Evolutionary conservation across 1,284 basidiomycete species (phyloP).

Genomic region (Tilletia walkeri): DNA sequence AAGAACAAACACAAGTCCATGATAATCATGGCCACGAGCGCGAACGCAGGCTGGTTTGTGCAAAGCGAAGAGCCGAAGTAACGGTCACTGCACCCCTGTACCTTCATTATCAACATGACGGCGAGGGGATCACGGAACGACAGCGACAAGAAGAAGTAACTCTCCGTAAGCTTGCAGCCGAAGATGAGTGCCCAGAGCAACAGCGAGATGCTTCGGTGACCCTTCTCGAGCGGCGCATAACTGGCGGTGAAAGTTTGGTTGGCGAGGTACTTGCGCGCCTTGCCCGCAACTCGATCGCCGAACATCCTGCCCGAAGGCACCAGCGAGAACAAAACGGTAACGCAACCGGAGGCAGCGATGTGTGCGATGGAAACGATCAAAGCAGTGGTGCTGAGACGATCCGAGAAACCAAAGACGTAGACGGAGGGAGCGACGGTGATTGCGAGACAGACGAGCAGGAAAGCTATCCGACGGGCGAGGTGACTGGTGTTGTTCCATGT

Average conservation of each 20-base stretch:
- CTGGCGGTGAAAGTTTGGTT: constrained; percentile 56
- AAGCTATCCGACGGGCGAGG: constrained; percentile 49
- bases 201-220: constrained; percentile 48
- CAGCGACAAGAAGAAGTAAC: constrained; percentile 56
- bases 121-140: constrained; percentile 55
- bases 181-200: constrained; percentile 54
- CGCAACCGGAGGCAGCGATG: constrained; percentile 44
- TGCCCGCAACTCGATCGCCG: constrained; percentile 54
- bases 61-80: constrained; percentile 54
- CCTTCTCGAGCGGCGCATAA: constrained; percentile 45
- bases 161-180: constrained; percentile 56
- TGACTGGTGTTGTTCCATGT: constrained; percentile 56
- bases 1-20: constrained; percentile 56
- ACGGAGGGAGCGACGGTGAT: constrained; percentile 52
- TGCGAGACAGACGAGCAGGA: constrained; percentile 51
- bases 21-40: constrained; percentile 52
- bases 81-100: constrained; percentile 52
- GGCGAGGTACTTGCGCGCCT: constrained; percentile 54
- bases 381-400: constrained; percentile 34
- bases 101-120: constrained; percentile 53
- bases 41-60: constrained; percentile 52
- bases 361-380: constrained; percentile 47
- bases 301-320: constrained; percentile 53
- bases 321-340: constrained; percentile 53
- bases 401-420: constrained; percentile 53